Evolutionary conservation across 805 yeast genomes (phyloP), one percentile per base, ranked within the genome.

Genomic region (Kuraishia piskuri): DNA sequence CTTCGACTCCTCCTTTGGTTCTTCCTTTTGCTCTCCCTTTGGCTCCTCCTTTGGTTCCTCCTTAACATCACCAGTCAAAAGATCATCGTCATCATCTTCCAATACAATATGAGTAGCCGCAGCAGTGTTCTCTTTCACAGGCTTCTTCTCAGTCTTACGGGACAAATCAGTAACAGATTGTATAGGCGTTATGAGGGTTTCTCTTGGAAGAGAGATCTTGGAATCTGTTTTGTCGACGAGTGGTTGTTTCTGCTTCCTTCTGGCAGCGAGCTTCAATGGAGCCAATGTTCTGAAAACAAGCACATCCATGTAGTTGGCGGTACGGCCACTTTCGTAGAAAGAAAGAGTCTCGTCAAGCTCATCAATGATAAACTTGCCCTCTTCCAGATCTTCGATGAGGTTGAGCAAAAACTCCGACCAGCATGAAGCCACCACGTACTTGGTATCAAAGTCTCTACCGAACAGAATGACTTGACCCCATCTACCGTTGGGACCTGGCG

Each of bases 381-480:
- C 77, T 65, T 91, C 97, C 54, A 92, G 73, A 66, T 92, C 97
- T 59, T 90, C 89, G 24, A 91, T 96, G 65, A 90, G 84, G 51
- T 79, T 77, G 53, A 90, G 73, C 52, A 92, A 70, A 67, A 94
- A 94, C 62, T 88, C 94, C 19, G 96, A 96, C 85, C 96, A 92
- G 53, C 86, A 86, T 51, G 82, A 80, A 20, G 97, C 95, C 53
- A 94, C 74, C 44, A 88, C 91, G 68, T 80, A 90, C 66, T 92
- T 92, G 44, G 87, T 82, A 71, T 92, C 98, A 64, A 84, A 92
- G 59, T 92, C 98, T 64, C 97, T 83, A 45, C 99, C 99, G 68
- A 88, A 92, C 53, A 91, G 64, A 57, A 92, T 92, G 20, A 94
- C 86, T 71, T 92, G 99, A 44, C 98, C 99, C 79, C 87, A 83